Evolutionary conservation across 768 basidiomycete genomes (phyloP).

Genomic region (Lactarius psammicola): DNA sequence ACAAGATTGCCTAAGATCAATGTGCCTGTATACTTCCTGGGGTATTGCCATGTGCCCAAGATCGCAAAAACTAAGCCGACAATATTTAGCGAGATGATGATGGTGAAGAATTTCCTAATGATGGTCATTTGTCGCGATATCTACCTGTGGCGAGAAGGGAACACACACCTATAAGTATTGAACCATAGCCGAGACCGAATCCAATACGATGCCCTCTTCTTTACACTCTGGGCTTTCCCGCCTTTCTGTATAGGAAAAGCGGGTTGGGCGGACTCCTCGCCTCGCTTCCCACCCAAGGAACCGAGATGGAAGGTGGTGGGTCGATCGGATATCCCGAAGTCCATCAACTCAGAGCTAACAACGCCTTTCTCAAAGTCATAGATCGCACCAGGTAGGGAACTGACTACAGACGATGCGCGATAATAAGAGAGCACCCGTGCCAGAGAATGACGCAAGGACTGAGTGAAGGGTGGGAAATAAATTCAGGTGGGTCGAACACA

Average conservation of each 20-base stretch:
- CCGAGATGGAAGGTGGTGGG: conserved; percentile 1
- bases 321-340: conserved; percentile 10
- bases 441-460: conserved; percentile 18
- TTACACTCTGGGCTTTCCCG: conserved; percentile 17
- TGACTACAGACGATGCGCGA: background rate
- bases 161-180: conserved; percentile 39
- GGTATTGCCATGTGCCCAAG: conserved; percentile 38
- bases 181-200: conserved; percentile 39
- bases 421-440: conserved; percentile 19
- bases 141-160: background rate
- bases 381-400: background rate
- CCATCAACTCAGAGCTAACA: background rate
- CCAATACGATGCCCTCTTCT: conserved; percentile 33
- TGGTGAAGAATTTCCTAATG: conserved; percentile 39
- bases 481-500: background rate
- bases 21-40: conserved; percentile 39
- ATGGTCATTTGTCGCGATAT: background rate
- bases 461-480: background rate
- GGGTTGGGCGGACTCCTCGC: conserved; percentile 9
- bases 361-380: conserved; percentile 22
- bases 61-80: conserved; percentile 37
- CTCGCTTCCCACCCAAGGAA: background rate
- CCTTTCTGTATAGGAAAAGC: conserved; percentile 11
- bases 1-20: conserved; percentile 44
- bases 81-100: conserved; percentile 37